These are phyloP conservation scores for Periglandula ipomoeae DNA, from an alignment of 2,329 filamentous ascomycete species.

Conservation along the genomic window DNA sequence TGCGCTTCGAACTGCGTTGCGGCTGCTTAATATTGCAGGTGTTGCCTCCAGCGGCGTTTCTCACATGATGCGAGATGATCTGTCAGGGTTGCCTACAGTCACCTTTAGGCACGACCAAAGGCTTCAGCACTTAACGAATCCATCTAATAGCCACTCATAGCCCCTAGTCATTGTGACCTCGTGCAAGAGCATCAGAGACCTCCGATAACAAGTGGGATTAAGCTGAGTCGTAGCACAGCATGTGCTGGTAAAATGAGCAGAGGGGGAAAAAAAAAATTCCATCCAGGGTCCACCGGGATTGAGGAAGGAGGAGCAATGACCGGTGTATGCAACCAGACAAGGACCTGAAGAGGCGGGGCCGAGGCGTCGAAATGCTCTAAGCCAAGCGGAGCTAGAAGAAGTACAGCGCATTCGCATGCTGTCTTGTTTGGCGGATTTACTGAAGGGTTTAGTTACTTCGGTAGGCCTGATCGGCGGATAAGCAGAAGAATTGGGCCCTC, in stretches of 20 bases:
- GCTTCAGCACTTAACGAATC: neutral
- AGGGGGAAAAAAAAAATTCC: neutral
- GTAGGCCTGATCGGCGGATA: no score
- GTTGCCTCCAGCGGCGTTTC: no score
- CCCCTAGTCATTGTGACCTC: neutral
- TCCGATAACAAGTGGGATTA: neutral
- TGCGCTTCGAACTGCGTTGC: no score
- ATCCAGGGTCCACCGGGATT: neutral
- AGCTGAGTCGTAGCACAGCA: neutral
- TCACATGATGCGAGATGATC: no score
- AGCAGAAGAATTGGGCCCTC: no score
- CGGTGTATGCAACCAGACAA: no score
- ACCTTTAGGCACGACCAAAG: no score
- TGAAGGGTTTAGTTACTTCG: no score
- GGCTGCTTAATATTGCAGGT: no score
- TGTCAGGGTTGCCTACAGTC: neutral
- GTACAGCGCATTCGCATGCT: no score
- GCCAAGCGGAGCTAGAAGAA: neutral
- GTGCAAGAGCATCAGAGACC: neutral
- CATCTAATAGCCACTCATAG: neutral
- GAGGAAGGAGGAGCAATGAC: neutral
- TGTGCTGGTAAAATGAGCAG: neutral
- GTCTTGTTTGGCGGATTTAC: no score
- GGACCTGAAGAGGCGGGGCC: neutral
- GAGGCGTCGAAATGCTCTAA: neutral